Conservation (phyloP, 345 rosid genomes). For the Noccaea caerulescens region DNA sequence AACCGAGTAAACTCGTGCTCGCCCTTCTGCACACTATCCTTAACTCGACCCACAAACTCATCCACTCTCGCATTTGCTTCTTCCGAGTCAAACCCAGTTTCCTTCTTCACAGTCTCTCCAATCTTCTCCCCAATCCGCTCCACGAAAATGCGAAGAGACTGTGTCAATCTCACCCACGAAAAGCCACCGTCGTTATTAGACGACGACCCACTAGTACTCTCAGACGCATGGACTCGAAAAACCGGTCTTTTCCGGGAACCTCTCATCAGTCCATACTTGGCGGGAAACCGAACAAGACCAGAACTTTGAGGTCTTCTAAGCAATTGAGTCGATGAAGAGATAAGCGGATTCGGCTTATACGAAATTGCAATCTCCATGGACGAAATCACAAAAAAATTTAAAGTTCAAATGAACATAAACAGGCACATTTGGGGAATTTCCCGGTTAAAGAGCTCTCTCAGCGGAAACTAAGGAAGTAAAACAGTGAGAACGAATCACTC, state of each 20-base stretch:
- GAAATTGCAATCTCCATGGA: slow-evolving; percentile 52
- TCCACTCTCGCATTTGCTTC: slow-evolving; percentile 49
- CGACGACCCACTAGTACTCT: slow-evolving; percentile 49
- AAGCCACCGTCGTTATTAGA: slow-evolving; percentile 48
- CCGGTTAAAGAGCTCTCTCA: not conserved
- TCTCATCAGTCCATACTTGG: slow-evolving; percentile 42
- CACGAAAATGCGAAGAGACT: slow-evolving; percentile 55
- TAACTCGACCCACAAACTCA: slow-evolving; percentile 51
- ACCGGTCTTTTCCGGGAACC: slow-evolving; percentile 41
- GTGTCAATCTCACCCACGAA: slow-evolving; percentile 59
- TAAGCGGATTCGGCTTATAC: slow-evolving; percentile 49
- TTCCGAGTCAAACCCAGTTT: slow-evolving; percentile 68
- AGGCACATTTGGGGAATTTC: slow-evolving; percentile 19
- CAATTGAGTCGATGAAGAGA: slow-evolving; percentile 39
- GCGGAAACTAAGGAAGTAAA: not conserved
- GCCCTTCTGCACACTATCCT: slow-evolving; percentile 48
- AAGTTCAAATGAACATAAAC: slow-evolving; percentile 3
- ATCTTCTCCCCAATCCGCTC: slow-evolving; percentile 61
- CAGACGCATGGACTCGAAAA: slow-evolving; percentile 57
- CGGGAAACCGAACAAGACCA: slow-evolving; percentile 37
- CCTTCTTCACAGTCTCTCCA: slow-evolving; percentile 65
- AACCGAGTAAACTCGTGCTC: slow-evolving; percentile 56
- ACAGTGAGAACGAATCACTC: not conserved
- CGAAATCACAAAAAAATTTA: not conserved
- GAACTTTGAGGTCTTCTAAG: slow-evolving; percentile 31